phyloP scores from a whole-genome alignment of 139 green algal genomes.

The Chlorella vulgaris region DNA sequence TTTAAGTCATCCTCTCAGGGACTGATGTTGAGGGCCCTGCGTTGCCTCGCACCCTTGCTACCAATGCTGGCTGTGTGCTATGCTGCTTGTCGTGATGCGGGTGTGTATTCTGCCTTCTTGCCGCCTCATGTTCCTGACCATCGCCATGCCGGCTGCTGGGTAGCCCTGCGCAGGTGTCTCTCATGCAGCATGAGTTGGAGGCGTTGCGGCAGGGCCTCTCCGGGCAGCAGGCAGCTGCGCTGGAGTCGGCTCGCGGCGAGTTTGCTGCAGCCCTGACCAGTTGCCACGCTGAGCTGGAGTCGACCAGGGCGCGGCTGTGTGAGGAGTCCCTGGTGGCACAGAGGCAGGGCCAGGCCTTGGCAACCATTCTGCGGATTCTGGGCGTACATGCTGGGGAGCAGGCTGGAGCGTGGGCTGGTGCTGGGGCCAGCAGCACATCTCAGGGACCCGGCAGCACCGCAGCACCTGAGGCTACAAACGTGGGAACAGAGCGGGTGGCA shows the following conservation, averaged over 20 bases:
- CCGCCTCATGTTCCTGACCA: no score
- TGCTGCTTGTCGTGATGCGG: neutral
- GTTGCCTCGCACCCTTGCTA: no score
- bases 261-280: constrained; percentile 7
- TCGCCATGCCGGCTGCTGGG: no score
- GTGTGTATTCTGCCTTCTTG: neutral
- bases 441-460: neutral
- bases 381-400: constrained; percentile 19
- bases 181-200: constrained; percentile 38
- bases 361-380: neutral
- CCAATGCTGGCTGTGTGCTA: no score
- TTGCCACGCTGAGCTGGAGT: constrained; percentile 8
- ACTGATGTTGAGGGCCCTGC: no score
- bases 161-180: constrained; percentile 23
- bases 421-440: neutral
- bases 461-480: neutral
- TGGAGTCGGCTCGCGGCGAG: constrained; percentile 15
- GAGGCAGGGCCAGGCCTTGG: constrained; percentile 8
- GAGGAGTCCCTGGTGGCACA: neutral
- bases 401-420: neutral
- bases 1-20: no score
- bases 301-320: neutral
- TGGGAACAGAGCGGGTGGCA: neutral
- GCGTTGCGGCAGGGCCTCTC: constrained; percentile 30
- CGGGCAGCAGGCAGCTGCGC: neutral